A percentile compares a stretch with the other conserved stretches of the same genome.
phyloP scores from a whole-genome alignment of 129 eudicot species.

The Sambucus nigra region DNA sequence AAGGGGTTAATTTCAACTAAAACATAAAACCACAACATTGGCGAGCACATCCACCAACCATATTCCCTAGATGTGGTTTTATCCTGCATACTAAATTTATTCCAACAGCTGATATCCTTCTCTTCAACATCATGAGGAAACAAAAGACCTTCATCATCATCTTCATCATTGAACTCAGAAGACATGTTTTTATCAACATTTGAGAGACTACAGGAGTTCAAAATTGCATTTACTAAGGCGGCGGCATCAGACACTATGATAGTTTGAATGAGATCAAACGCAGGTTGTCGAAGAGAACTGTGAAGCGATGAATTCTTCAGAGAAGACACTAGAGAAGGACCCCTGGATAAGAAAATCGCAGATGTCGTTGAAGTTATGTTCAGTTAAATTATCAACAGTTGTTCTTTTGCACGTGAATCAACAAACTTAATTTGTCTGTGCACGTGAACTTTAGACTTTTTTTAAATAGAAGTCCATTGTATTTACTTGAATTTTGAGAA shows the following conservation, averaged over 20 bases:
- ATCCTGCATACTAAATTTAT: conserved; percentile 50
- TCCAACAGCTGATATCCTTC: conserved; percentile 70
- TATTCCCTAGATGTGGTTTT: conserved; percentile 33
- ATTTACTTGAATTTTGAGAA: not conserved
- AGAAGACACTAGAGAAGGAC: conserved; percentile 89
- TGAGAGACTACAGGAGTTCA: conserved; percentile 41
- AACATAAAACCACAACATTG: conserved; percentile 87
- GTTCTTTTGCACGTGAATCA: not conserved
- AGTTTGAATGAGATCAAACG: conserved; percentile 84
- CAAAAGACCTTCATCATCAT: conserved; percentile 39
- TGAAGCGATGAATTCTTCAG: conserved; percentile 72
- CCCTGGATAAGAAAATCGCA: conserved; percentile 44
- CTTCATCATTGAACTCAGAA: conserved; percentile 33
- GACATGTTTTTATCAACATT: conserved; percentile 27
- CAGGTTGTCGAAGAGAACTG: conserved; percentile 85
- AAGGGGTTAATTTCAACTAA: conserved; percentile 70
- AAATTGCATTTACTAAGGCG: conserved; percentile 46
- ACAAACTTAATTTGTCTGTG: not conserved
- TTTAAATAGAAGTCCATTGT: not conserved
- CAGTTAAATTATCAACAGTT: not conserved
- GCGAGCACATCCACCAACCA: conserved; percentile 81
- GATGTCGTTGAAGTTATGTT: conserved; percentile 8
- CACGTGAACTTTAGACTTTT: not conserved
- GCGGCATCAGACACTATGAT: conserved; percentile 88
- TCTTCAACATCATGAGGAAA: conserved; percentile 31